Percentiles rank a stretch among this genome's conserved stretches.
These are phyloP conservation scores for Scytalidium sp. DNA, from an alignment of 2,329 filamentous ascomycete genomes.

Conservation along the genomic window DNA sequence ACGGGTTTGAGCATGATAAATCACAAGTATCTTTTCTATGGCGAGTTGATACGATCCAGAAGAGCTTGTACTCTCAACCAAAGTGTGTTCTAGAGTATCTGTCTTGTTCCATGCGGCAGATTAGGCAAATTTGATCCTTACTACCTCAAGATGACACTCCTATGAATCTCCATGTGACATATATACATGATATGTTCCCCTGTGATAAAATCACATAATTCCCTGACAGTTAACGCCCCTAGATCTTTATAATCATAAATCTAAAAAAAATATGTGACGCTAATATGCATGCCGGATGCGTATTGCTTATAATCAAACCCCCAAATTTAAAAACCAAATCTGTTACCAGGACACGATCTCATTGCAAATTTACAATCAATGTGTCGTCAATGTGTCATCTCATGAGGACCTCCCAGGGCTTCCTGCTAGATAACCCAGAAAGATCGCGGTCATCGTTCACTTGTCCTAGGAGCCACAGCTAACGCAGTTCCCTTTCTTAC, in stretches of 20 bases:
- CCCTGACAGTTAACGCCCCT: too few relatives aligned
- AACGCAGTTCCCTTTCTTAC: constrained; percentile 52
- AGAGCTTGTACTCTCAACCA: background rate
- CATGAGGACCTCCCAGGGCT: background rate
- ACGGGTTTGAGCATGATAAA: constrained; percentile 1
- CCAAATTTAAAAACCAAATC: background rate
- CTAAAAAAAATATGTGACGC: background rate
- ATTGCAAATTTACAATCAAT: too few relatives aligned
- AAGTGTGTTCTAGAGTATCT: too few relatives aligned
- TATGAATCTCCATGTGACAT: too few relatives aligned
- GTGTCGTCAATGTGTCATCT: background rate
- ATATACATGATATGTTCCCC: too few relatives aligned
- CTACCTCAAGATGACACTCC: background rate
- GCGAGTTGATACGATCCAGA: background rate
- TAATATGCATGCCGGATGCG: background rate
- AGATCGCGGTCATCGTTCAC: too few relatives aligned
- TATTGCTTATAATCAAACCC: background rate
- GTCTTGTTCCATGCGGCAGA: background rate
- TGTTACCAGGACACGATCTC: background rate
- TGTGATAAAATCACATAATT: too few relatives aligned
- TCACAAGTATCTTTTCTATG: background rate
- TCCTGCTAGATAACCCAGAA: too few relatives aligned
- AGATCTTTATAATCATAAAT: background rate
- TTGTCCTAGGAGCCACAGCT: constrained; percentile 22
- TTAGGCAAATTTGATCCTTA: background rate